Evolutionary conservation across 2,329 filamentous ascomycete species (phyloP).

Genomic region (Akanthomyces uredinophilus): DNA sequence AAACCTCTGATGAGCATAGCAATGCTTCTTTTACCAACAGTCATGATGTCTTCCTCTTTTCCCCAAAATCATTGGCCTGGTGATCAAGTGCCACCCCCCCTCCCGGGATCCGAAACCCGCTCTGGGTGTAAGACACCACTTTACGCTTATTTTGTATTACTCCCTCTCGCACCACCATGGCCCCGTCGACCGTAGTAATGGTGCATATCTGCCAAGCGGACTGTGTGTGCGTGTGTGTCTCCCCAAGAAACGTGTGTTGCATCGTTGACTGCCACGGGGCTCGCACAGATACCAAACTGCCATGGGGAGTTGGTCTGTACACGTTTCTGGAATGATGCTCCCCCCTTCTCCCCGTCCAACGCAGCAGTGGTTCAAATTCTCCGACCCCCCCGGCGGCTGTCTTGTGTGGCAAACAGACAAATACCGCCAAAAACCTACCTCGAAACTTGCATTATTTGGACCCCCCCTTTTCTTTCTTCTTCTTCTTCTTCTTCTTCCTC

Average conservation of each 20-base stretch:
- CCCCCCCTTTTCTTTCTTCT: not conserved
- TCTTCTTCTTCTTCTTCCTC: not conserved
- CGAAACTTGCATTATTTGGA: not conserved
- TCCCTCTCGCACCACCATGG: not conserved
- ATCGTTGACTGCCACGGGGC: not conserved
- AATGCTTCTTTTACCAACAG: not conserved
- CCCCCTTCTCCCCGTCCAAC: too few relatives aligned
- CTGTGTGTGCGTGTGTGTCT: too few relatives aligned
- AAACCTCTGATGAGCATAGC: not conserved
- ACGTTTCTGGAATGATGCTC: too few relatives aligned
- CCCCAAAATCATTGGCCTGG: too few relatives aligned
- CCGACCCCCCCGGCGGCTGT: too few relatives aligned
- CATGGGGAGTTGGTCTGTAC: too few relatives aligned
- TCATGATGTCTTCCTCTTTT: too few relatives aligned
- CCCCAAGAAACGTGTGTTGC: not conserved
- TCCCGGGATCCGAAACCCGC: conserved; percentile 8
- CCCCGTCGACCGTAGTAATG: conserved; percentile 5
- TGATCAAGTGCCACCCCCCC: not conserved
- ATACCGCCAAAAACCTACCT: too few relatives aligned
- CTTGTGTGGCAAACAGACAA: too few relatives aligned
- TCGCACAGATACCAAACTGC: not conserved
- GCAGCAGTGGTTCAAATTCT: too few relatives aligned
- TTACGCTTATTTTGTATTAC: conserved; percentile 15
- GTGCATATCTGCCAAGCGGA: conserved; percentile 2
- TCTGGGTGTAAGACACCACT: conserved; percentile 4